Conservation (phyloP, 495 filamentous ascomycete genomes). For the Pseudomonodictys pantanalensis region DNA sequence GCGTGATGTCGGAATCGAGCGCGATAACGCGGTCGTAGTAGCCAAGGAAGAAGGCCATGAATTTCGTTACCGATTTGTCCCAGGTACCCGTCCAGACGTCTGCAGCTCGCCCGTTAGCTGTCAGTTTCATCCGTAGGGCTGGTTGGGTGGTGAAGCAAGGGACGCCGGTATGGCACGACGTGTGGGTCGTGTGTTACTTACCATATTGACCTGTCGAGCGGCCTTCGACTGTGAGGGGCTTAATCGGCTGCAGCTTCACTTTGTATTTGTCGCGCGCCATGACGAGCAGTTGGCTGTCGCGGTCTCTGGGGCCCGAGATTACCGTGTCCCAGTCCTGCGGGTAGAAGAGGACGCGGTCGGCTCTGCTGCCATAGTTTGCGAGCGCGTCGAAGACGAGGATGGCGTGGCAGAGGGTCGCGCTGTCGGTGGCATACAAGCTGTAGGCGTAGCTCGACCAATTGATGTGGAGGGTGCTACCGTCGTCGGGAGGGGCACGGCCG, state of each 20-base stretch:
- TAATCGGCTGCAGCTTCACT: conserved; percentile 37
- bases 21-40: conserved; percentile 40
- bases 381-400: conserved; percentile 41
- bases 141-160: conserved; percentile 4
- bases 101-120: conserved; percentile 1
- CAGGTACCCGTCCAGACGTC: conserved; percentile 31
- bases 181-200: too few relatives aligned
- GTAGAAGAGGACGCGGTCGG: conserved; percentile 40
- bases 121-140: background rate
- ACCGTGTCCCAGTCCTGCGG: conserved; percentile 38
- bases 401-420: conserved; percentile 40
- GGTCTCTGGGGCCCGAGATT: conserved; percentile 17
- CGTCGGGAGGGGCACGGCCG: background rate
- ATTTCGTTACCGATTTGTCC: conserved; percentile 41
- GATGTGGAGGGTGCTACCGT: background rate
- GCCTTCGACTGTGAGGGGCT: conserved; percentile 35
- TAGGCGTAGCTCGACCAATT: conserved; percentile 40
- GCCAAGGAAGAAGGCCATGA: conserved; percentile 39
- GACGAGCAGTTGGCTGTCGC: conserved; percentile 35
- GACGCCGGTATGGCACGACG: conserved; percentile 6
- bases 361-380: conserved; percentile 36
- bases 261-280: conserved; percentile 37
- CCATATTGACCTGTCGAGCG: conserved; percentile 24
- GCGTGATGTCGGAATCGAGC: conserved; percentile 41
- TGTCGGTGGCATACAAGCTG: conserved; percentile 42